Evolutionary conservation across 768 basidiomycete species (phyloP), one percentile per base, ranked within the genome.

Genomic region (Kwoniella newhampshirensis): DNA sequence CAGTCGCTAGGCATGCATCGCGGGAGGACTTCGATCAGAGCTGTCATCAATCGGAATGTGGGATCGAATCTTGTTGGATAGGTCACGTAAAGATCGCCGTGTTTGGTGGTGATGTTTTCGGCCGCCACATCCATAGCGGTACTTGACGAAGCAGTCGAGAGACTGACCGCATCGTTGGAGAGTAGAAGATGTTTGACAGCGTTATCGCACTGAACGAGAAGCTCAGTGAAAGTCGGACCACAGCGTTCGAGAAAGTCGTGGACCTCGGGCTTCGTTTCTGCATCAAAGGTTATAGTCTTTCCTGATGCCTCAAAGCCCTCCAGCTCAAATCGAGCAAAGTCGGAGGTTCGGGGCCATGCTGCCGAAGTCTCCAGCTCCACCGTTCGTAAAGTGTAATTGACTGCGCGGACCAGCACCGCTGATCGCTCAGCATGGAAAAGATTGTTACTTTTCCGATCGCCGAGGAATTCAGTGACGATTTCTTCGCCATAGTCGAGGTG

Each of bases 401-500:
- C 81, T 9, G 93, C 90, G 56, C 87, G 86, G 4, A 89, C 79
- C 3, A 86, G 86, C 54, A 91, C 84, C 0, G 83, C 79, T 27
- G 85, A 84, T 56, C 88, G 80, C 63, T 94, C 92, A 1, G 87
- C 84, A 11, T 67, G 35, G 13, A 66, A 28, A 5, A 60, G 58
- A 50, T 12, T 37, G 54, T 53, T 54, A 86, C 77, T 1, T 79
- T 68, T 1, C 82, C 79, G 71, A 36, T 91, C 88, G 74, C 89
- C 88, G 51, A 94, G 80, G 27, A 91, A 81, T 3, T 90, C 87
- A 59, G 91, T 67, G 68, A 88, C 86, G 26, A 92, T 77, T 44
- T 93, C 90, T 68, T 83, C 81, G 6, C 91, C 92, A 60, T 86
- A 87, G 26, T 94, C 91, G 53, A 88, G 84, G 74, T 93, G 84